These are phyloP conservation scores for Lasiosphaeria miniovina DNA, from an alignment of 495 filamentous ascomycete genomes.

Conservation along the genomic window DNA sequence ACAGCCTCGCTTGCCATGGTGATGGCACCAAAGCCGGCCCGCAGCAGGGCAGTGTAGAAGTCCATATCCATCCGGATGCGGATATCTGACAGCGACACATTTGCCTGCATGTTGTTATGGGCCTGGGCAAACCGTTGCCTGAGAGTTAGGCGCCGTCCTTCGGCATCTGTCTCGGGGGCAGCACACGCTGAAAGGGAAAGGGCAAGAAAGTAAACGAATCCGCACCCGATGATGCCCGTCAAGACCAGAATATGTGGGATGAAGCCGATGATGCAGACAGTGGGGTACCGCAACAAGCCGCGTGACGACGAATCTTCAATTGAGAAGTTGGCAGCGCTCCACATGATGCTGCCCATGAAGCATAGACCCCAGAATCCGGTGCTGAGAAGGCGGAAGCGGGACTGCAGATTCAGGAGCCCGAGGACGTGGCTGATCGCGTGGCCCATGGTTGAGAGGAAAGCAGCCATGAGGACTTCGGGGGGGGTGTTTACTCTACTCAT, in stretches of 20 bases:
- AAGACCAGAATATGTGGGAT: constrained; percentile 87
- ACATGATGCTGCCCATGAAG: constrained; percentile 78
- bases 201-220: constrained; percentile 70
- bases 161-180: constrained; percentile 35
- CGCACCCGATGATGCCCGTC: constrained; percentile 70
- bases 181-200: constrained; percentile 73
- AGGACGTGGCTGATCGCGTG: constrained; percentile 82
- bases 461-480: constrained; percentile 82
- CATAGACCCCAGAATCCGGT: constrained; percentile 86
- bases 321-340: constrained; percentile 63
- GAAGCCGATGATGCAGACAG: constrained; percentile 91
- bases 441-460: constrained; percentile 82
- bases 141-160: constrained; percentile 30
- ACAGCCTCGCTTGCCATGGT: constrained; percentile 94
- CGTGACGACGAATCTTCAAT: constrained; percentile 45
- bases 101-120: constrained; percentile 88
- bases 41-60: constrained; percentile 87
- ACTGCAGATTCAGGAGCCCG: constrained; percentile 74
- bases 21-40: constrained; percentile 78
- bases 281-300: constrained; percentile 73
- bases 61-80: constrained; percentile 82
- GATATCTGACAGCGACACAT: constrained; percentile 75
- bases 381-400: constrained; percentile 72
- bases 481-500: constrained; percentile 70
- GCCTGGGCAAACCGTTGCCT: constrained; percentile 57